These are phyloP conservation scores for Agrocybe chaxingu DNA, from an alignment of 768 basidiomycete genomes.

Conservation along the genomic window DNA sequence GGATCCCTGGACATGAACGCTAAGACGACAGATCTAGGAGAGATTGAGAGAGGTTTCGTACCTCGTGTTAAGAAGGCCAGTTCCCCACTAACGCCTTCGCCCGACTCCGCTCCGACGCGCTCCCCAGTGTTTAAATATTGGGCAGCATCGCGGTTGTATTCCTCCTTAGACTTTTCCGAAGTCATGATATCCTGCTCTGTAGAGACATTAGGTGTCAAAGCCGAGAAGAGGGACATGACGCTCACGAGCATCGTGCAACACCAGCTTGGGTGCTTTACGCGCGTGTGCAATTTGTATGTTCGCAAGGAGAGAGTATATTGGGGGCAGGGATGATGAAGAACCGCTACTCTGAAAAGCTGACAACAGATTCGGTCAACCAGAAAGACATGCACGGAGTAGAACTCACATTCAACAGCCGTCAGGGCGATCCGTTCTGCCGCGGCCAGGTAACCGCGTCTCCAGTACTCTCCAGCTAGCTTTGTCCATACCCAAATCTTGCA, in stretches of 20 bases:
- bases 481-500: conserved; percentile 78
- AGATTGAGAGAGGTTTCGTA: conserved; percentile 21
- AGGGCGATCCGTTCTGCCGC: conserved; percentile 76
- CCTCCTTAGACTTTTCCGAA: conserved; percentile 60
- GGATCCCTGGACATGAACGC: conserved; percentile 53
- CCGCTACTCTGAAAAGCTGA: conserved; percentile 53
- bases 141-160: conserved; percentile 68
- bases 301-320: conserved; percentile 79
- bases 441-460: conserved; percentile 71
- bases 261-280: conserved; percentile 78
- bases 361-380: conserved; percentile 11
- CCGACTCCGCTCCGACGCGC: conserved; percentile 52
- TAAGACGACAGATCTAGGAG: not conserved
- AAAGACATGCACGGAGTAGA: conserved; percentile 24
- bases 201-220: not conserved
- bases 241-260: conserved; percentile 73
- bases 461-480: conserved; percentile 83
- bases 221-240: conserved; percentile 7
- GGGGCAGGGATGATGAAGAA: conserved; percentile 51
- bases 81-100: conserved; percentile 53
- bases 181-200: conserved; percentile 65
- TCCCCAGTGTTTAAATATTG: conserved; percentile 62
- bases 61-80: conserved; percentile 67
- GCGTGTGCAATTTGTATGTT: conserved; percentile 82
- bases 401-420: conserved; percentile 64